Evolutionary conservation across 2,329 filamentous ascomycete genomes (phyloP), one percentile per base, ranked within the genome.

Genomic region (Podosphaera aphanis): DNA sequence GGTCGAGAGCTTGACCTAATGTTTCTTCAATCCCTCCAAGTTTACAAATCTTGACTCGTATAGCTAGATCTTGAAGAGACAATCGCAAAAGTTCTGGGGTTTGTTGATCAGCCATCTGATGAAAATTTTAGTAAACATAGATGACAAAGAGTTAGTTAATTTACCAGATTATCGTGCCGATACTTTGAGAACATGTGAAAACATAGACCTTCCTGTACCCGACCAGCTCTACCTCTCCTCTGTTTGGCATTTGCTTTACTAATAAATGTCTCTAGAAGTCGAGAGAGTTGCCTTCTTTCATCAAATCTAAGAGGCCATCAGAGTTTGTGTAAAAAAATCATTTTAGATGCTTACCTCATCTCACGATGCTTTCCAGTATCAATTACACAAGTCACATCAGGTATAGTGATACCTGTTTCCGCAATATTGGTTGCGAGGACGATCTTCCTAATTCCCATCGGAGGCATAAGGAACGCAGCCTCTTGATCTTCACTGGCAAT

Each of bases 401-500:
- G 90, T 52, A 98, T 98, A 0, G 90, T 98, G 57, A 98, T 93
- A 65, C 90, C 90, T 0, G 90, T 98, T 61, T 98, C 90, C 3
- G 90, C 90, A 60, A 98, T 98, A 58, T 98, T 98, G 13, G 90
- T 98, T 1, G 90, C 86, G 46, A 98, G 71, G 1, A 98, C 88
- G 51, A 98, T 90, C 64, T 98, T 98, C 50, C 86, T 74, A 47
- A 77, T 69, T 0, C 88, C 88, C 2, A 69, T 70, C 1, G 86
- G 84, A 5, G 90, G 90, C 0, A 93, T 64, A 5, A 83, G 66
- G 59, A 98, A 98, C 0, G 90, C 90, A 29, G 81, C 78, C 61
- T 98, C 88, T 59, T 98, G 90, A 49, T 98, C 90, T 56, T 95
- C 88, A 41, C 82, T 94, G 10, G 88, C 85, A 53, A 98, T 94